Base-by-base conservation (phyloP, 441 rosid genomes). In the Syzygium malaccense region DNA sequence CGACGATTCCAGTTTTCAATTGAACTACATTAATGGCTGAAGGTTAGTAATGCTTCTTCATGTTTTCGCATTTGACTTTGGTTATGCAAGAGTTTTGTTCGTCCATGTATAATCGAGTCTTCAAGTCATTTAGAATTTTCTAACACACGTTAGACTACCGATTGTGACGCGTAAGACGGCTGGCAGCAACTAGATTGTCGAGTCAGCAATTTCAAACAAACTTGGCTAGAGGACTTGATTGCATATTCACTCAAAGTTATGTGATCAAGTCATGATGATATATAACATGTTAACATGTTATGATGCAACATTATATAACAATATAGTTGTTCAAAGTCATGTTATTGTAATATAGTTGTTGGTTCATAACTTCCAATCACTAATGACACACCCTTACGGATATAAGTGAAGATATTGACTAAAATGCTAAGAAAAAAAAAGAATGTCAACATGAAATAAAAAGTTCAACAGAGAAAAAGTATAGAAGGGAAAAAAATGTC, bases 151-250 rank as follows among this genome's bases (percentile, higher is more conserved):
- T 4, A n/a, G 9, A 62, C 2, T 62, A 19, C 30, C 4, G 0
- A 3, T 62, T 14, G 68, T 7, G 19, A 62, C 10, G 0, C 1
- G 0, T 62, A 62, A n/a, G 2, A 62, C 2, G 0, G 1, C 19
- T 14, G 1, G 30, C 8, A 32, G n/a, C 0, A 0, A n/a, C 14
- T 62, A 62, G 4, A 62, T n/a, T 6, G 4, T 8, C 15, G 4
- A 14, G 32, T n/a, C n/a, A 4, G 33, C 5, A 62, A 6, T 62
- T 62, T 62, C 5, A 62, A 9, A 9, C 68, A 62, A 62, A 62
- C 19, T 62, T 62, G 0, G 18, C 30, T 19, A 2, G 10, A 30
- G 55, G 55, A 62, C 68, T n/a, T n/a, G 68, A 7, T 62, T 62
- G 33, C 19, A n/a, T 13, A 6, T 6, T n/a, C 68, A 62, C 19